These are phyloP conservation scores for Suillus tomentosus DNA, from an alignment of 768 basidiomycete genomes.

Conservation along the genomic window DNA sequence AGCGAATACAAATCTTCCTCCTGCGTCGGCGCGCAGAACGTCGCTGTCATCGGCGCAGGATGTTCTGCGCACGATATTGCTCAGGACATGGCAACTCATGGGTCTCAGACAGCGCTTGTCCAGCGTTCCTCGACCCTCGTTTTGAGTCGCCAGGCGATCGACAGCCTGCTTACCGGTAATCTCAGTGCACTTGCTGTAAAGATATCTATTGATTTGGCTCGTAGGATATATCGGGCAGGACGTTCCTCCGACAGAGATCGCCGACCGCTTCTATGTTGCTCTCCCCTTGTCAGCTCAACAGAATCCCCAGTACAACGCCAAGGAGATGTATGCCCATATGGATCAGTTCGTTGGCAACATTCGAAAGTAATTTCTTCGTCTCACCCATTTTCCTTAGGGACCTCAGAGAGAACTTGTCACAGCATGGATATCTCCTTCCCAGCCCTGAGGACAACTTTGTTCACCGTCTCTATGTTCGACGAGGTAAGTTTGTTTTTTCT, in stretches of 20 bases:
- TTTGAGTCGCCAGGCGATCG: slow-evolving; percentile 10
- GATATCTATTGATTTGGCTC: neutral
- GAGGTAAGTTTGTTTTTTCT: slow-evolving; percentile 1
- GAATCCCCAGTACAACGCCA: slow-evolving; percentile 1
- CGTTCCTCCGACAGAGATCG: slow-evolving; percentile 14
- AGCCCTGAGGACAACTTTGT: slow-evolving; percentile 6
- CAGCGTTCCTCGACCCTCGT: slow-evolving; percentile 16
- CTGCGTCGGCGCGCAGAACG: slow-evolving; percentile 1
- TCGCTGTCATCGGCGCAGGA: slow-evolving; percentile 12
- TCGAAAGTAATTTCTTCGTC: neutral
- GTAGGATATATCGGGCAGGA: slow-evolving; percentile 13
- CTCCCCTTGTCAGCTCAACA: slow-evolving; percentile 11
- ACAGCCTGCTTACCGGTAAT: slow-evolving; percentile 9
- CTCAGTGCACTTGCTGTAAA: neutral
- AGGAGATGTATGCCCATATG: neutral
- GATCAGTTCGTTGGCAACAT: slow-evolving; percentile 9
- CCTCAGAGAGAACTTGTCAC: slow-evolving; percentile 5
- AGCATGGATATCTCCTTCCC: slow-evolving; percentile 10
- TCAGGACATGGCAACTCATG: slow-evolving; percentile 13
- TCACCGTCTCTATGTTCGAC: slow-evolving; percentile 11
- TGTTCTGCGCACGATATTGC: slow-evolving; percentile 18
- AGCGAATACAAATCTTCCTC: slow-evolving; percentile 4
- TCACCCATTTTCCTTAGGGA: neutral
- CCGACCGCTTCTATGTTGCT: slow-evolving; percentile 17
- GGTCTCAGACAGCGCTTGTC: slow-evolving; percentile 8